Conservation (phyloP, 129 eudicot species). For the Artemisia argyi region DNA sequence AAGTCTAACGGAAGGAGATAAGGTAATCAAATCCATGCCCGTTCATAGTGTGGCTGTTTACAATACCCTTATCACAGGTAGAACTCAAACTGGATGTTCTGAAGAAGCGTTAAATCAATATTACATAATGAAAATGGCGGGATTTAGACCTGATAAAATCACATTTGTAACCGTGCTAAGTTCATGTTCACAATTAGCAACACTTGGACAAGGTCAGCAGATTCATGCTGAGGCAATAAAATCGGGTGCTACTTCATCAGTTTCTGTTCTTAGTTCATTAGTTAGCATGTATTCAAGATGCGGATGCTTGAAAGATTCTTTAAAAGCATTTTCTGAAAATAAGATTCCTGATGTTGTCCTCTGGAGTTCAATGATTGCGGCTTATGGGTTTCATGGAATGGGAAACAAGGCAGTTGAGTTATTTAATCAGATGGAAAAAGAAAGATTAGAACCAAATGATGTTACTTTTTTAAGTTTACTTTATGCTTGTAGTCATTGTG, state of each 20-base stretch:
- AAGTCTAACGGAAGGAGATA: slow-evolving; percentile 64
- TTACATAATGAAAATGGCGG: slow-evolving; percentile 58
- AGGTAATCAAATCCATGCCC: slow-evolving; percentile 68
- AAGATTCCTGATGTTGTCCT: slow-evolving; percentile 50
- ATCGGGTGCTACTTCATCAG: slow-evolving; percentile 48
- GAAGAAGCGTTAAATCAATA: slow-evolving; percentile 70
- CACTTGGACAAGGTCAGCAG: slow-evolving; percentile 96
- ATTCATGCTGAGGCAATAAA: slow-evolving; percentile 79
- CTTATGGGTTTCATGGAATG: slow-evolving; percentile 89
- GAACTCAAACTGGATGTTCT: slow-evolving; percentile 68
- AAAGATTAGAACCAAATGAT: slow-evolving; percentile 57
- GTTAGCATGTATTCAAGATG: slow-evolving; percentile 91
- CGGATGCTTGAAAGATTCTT: slow-evolving; percentile 74
- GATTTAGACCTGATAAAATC: slow-evolving; percentile 75
- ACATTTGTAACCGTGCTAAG: slow-evolving; percentile 76
- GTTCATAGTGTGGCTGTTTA: slow-evolving; percentile 52
- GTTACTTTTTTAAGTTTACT: slow-evolving; percentile 84
- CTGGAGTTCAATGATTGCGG: slow-evolving; percentile 75
- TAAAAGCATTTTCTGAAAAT: slow-evolving; percentile 59
- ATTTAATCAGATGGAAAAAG: slow-evolving; percentile 57
- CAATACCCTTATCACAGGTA: slow-evolving; percentile 84
- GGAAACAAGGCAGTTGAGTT: slow-evolving; percentile 66
- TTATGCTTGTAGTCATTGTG: slow-evolving; percentile 88
- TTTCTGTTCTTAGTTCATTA: slow-evolving; percentile 61
- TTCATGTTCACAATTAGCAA: slow-evolving; percentile 81